Evolutionary conservation across 1,284 basidiomycete genomes (phyloP).

Genomic region (Mycena sp.): DNA sequence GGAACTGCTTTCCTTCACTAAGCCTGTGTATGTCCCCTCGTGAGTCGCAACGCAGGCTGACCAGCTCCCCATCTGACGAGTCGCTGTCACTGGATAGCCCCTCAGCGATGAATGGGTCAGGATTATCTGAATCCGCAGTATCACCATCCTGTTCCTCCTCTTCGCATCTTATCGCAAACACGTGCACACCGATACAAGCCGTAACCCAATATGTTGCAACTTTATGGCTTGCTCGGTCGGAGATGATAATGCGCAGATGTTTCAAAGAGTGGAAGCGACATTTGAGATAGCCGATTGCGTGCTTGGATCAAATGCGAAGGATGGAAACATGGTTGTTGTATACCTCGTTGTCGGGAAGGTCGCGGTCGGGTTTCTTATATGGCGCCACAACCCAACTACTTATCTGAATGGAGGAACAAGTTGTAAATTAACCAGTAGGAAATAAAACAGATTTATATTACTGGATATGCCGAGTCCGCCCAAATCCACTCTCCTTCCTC

Average conservation of each 20-base stretch:
- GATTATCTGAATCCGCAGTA: not conserved
- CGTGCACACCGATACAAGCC: conserved; percentile 32
- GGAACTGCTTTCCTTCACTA: not conserved
- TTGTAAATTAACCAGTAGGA: too few species aligned
- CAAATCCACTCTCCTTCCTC: conserved; percentile 43
- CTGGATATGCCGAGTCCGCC: conserved; percentile 47
- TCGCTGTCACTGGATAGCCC: not conserved
- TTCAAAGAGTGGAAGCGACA: conserved; percentile 40
- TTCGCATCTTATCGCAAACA: conserved; percentile 5
- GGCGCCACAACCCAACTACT: conserved; percentile 27
- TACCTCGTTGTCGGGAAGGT: conserved; percentile 36
- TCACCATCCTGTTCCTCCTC: not conserved
- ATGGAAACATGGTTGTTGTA: conserved; percentile 37
- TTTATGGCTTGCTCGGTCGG: conserved; percentile 21
- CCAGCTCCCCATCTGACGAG: not conserved
- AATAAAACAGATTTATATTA: too few species aligned
- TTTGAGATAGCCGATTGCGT: conserved; percentile 41
- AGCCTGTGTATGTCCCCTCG: not conserved
- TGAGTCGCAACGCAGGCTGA: too few species aligned
- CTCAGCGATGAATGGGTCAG: conserved; percentile 5
- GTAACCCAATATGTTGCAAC: conserved; percentile 35
- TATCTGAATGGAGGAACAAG: conserved; percentile 22
- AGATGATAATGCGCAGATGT: conserved; percentile 32
- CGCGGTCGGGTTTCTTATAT: conserved; percentile 39
- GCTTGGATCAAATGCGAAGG: conserved; percentile 37